These are phyloP conservation scores for Paramyrothecium sp. DNA, from an alignment of 2,329 filamentous ascomycete genomes.

Conservation along the genomic window DNA sequence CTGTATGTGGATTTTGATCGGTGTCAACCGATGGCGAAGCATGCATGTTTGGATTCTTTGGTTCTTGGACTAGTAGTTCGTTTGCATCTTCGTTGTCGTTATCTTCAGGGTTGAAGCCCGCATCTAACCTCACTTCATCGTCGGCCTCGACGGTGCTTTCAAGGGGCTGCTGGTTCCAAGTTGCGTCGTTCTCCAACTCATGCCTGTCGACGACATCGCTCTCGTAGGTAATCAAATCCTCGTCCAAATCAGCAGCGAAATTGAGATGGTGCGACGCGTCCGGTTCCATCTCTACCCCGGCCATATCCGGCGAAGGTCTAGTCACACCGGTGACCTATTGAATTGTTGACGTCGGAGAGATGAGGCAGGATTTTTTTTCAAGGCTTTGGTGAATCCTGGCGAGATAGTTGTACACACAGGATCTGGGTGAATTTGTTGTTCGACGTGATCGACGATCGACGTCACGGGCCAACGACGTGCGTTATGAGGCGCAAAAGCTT, in stretches of 20 bases:
- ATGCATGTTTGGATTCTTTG: constrained; percentile 9
- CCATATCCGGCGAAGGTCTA: constrained; percentile 14
- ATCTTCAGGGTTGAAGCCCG: constrained; percentile 8
- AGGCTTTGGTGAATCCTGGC: too few relatives aligned
- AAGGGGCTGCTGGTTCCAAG: constrained; percentile 3
- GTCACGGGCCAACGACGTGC: too few relatives aligned
- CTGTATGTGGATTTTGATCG: too few relatives aligned
- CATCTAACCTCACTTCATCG: constrained; percentile 13
- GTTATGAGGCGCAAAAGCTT: too few relatives aligned
- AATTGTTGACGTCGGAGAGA: not conserved
- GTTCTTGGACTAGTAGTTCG: constrained; percentile 17
- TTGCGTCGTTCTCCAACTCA: constrained; percentile 1
- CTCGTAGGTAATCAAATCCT: constrained; percentile 37
- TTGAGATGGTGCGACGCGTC: constrained; percentile 22
- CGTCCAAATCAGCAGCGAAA: constrained; percentile 20
- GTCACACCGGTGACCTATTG: not conserved
- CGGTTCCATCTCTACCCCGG: constrained; percentile 30
- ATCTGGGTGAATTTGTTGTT: too few relatives aligned
- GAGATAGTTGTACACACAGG: too few relatives aligned
- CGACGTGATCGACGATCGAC: too few relatives aligned
- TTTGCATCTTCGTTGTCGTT: constrained; percentile 12
- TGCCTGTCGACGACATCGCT: constrained; percentile 26
- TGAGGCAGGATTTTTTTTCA: too few relatives aligned
- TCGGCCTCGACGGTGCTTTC: constrained; percentile 8
- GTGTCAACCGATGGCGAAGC: too few relatives aligned